phyloP scores from a whole-genome alignment of 805 yeast genomes.

The Cyberlindnera xylosilytica region DNA sequence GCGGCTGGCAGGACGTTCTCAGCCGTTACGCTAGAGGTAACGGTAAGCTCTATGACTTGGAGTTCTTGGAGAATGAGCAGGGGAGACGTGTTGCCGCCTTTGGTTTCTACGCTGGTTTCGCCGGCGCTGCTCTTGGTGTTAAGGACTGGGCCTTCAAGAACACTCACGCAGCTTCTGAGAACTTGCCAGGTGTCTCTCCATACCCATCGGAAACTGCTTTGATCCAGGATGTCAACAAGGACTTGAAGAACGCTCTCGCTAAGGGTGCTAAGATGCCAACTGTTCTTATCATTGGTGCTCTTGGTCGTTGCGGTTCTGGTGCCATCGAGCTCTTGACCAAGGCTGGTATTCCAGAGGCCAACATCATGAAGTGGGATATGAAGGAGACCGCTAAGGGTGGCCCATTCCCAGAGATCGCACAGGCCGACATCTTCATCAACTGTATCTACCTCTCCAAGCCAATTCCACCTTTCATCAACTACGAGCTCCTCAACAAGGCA shows the following conservation, averaged over 20 bases:
- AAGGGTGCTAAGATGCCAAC: conserved; percentile 69
- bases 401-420: conserved; percentile 89
- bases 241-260: conserved; percentile 54
- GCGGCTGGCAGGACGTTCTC: conserved; percentile 92
- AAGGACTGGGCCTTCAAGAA: conserved; percentile 94
- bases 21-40: conserved; percentile 87
- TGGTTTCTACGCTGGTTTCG: conserved; percentile 99
- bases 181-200: conserved; percentile 78
- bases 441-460: conserved; percentile 93
- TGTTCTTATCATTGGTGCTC: conserved; percentile 90
- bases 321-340: conserved; percentile 81
- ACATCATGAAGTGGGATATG: conserved; percentile 93
- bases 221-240: conserved; percentile 64
- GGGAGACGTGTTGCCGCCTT: conserved; percentile 99
- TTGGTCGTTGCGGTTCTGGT: conserved; percentile 98
- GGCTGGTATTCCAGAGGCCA: conserved; percentile 83
- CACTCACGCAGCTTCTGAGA: conserved; percentile 58
- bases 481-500: conserved; percentile 58
- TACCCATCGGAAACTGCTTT: conserved; percentile 77
- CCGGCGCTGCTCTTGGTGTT: conserved; percentile 97
- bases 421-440: conserved; percentile 86
- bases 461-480: conserved; percentile 86
- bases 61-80: conserved; percentile 87
- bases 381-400: conserved; percentile 96
- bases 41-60: conserved; percentile 89